These are phyloP conservation scores for Rhizopogon rudus DNA, from an alignment of 768 basidiomycete genomes.

Conservation along the genomic window DNA sequence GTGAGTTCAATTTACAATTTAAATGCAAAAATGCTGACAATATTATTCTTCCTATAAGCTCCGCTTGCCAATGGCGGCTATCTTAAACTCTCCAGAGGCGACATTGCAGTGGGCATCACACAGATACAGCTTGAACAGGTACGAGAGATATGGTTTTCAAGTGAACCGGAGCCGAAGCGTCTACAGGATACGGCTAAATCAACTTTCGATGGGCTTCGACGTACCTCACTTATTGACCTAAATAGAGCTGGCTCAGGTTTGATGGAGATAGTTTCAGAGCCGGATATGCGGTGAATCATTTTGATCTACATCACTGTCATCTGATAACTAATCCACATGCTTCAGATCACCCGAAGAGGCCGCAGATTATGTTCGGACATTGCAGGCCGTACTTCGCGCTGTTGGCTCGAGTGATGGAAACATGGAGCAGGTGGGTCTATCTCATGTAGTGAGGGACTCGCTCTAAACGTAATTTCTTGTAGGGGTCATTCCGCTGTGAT, in stretches of 20 bases:
- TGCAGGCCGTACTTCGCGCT: constrained; percentile 78
- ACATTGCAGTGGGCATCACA: constrained; percentile 67
- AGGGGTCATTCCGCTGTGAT: constrained; percentile 95
- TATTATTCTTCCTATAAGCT: constrained; percentile 37
- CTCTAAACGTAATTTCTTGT: constrained; percentile 4
- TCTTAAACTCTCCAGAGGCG: constrained; percentile 39
- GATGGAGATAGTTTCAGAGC: constrained; percentile 95
- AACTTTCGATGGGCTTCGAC: constrained; percentile 46
- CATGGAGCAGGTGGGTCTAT: constrained; percentile 82
- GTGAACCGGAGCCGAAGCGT: background rate
- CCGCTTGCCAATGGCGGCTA: constrained; percentile 72
- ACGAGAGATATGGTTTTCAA: constrained; percentile 3
- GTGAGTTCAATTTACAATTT: background rate
- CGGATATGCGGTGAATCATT: constrained; percentile 65
- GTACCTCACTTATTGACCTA: constrained; percentile 68
- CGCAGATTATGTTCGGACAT: constrained; percentile 73
- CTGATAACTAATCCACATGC: background rate
- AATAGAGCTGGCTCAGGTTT: constrained; percentile 87
- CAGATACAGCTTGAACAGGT: constrained; percentile 98
- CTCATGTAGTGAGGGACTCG: background rate
- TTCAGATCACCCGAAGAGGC: constrained; percentile 82
- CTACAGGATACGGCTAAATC: constrained; percentile 91
- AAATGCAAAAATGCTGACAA: no score
- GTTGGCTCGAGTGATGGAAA: constrained; percentile 91
- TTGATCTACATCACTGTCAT: background rate